A percentile compares a stretch with the other conserved stretches of the same genome.
Conservation (phyloP, 495 filamentous ascomycete species). For the Neurospora discreta region DNA sequence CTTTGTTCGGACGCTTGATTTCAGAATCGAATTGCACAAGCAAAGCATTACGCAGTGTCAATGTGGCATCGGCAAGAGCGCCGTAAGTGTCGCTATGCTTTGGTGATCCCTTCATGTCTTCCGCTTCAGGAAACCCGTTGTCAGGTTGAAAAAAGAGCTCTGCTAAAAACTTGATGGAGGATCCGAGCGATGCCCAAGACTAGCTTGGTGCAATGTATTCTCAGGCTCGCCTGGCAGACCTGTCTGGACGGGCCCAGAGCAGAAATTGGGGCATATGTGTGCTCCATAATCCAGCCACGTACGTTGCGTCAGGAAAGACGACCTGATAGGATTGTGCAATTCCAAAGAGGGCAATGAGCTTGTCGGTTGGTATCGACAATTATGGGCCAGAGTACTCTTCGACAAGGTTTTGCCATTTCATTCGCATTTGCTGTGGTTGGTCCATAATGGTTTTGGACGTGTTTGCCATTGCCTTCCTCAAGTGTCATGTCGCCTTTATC, state of each 20-base stretch:
- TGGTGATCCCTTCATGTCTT: neutral
- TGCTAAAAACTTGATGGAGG: no score
- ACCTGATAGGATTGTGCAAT: neutral
- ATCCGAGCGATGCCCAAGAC: neutral
- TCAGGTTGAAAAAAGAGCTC: no score
- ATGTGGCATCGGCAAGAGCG: neutral
- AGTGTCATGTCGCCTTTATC: no score
- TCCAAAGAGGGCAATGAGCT: neutral
- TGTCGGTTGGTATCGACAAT: neutral
- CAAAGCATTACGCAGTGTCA: neutral
- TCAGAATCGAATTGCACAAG: neutral
- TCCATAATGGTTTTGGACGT: no score
- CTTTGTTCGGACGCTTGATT: no score
- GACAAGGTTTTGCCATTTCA: no score
- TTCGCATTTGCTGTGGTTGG: no score
- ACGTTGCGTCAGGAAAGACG: neutral
- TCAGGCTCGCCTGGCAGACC: neutral
- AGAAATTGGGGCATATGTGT: neutral
- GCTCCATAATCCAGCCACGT: neutral
- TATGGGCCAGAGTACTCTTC: no score
- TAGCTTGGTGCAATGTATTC: neutral
- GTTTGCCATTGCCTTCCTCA: no score
- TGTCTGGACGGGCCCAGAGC: neutral
- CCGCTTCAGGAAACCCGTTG: neutral
- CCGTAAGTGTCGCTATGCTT: neutral